These are phyloP conservation scores for Paecilomyces niveus DNA, from an alignment of 2,329 filamentous ascomycete species.

Conservation along the genomic window DNA sequence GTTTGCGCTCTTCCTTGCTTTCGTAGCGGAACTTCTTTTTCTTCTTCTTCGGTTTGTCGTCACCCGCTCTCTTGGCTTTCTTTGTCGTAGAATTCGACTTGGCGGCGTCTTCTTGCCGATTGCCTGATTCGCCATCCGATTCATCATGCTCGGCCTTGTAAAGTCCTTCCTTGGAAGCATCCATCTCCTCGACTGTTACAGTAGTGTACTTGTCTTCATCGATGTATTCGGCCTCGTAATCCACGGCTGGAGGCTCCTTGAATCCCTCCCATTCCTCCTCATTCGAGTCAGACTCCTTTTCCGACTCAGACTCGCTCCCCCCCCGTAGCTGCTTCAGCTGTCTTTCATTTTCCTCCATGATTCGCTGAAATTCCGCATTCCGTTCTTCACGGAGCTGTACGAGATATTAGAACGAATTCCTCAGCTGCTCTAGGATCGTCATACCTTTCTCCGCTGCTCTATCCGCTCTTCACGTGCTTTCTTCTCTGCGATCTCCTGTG, in stretches of 20 bases:
- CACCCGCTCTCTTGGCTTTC: conserved; percentile 42
- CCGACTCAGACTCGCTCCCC: conserved; percentile 22
- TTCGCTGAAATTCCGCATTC: conserved; percentile 71
- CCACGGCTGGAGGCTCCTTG: conserved; percentile 48
- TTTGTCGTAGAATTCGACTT: conserved; percentile 29
- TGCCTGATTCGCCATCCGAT: conserved; percentile 14
- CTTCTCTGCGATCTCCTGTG: conserved; percentile 72
- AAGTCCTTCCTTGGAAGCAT: conserved; percentile 67
- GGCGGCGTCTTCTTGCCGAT: conserved; percentile 22
- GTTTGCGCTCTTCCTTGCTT: conserved; percentile 71
- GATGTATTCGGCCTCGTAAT: conserved; percentile 88
- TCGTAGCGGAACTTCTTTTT: conserved; percentile 93
- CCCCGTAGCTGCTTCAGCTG: conserved; percentile 58
- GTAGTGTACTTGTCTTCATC: conserved; percentile 96
- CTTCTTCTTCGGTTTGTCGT: conserved; percentile 62
- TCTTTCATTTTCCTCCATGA: conserved; percentile 69
- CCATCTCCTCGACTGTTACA: conserved; percentile 86
- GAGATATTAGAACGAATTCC: background rate
- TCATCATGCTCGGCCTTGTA: conserved; percentile 44
- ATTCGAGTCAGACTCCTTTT: conserved; percentile 30
- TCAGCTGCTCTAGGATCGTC: conserved; percentile 8
- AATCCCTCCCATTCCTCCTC: conserved; percentile 61
- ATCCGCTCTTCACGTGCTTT: conserved; percentile 71
- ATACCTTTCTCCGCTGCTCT: conserved; percentile 66
- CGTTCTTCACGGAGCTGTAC: conserved; percentile 73